Evolutionary conservation across 2,329 filamentous ascomycete genomes (phyloP), one percentile per base, ranked within the genome.

Genomic region (Fusarium siculi): DNA sequence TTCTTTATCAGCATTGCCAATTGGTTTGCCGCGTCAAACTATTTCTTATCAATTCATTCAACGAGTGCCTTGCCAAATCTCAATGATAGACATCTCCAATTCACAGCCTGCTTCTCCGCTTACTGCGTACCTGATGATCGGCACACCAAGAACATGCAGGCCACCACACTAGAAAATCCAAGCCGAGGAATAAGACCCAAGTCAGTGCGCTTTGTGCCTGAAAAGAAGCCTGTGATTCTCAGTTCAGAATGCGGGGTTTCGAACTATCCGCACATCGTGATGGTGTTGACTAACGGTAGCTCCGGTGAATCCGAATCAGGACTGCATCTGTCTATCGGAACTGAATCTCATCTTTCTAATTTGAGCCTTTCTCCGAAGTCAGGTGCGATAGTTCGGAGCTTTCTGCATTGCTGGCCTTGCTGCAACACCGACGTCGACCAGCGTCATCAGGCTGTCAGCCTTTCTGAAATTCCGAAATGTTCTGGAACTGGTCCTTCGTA

Each of bases 91-190:
- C 39, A 43, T 30, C 25, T 58, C 46, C 36, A 28, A 54, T 32
- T 59, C 34, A 49, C 53, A 56, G 37, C 42, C 44, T 54, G 21
- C 46, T 34, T 52, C 49, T 44, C n/a, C 39, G 42, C 62, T 54
- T 55, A 64, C 63, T 47, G 43, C 52, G 71, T 76, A 66, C 74
- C 69, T 76, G 74, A 68, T 67, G 74, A 74, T 73, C 69, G 61
- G 46, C 66, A 34, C 55, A 34, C 46, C 32, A 37, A 50, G 55
- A 44, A 60, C 64, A 74, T 76, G 74, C 73, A 75, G 52, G 49
- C 65, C 66, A 25, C 56, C 69, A 71, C 72, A 58, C 62, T 39
- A 55, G 47, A 36, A 43, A 59, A 60, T 55, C 42, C 28, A 39
- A 66, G 66, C 74, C 74, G 74, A 76, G 74, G 74, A 58, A 75